Evolutionary conservation across 2,329 filamentous ascomycete genomes (phyloP).

Genomic region (Exophiala xenobiotica): DNA sequence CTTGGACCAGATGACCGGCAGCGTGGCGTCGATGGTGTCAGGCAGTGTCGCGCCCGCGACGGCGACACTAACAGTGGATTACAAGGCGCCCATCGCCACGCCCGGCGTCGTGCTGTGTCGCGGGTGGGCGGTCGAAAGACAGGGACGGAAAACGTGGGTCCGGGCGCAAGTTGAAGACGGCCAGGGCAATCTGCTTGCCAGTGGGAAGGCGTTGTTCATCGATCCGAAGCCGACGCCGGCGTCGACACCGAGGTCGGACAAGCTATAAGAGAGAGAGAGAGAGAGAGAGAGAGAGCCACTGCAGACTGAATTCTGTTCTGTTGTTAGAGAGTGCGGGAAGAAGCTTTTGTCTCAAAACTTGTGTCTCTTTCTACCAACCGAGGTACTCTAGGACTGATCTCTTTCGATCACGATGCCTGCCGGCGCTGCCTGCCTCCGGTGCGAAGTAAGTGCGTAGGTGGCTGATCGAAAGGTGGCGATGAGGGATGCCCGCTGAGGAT

Average conservation of each 20-base stretch:
- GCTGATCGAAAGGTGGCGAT: too few species aligned
- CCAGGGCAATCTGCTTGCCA: constrained; percentile 12
- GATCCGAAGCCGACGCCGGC: background rate
- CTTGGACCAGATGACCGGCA: constrained; percentile 23
- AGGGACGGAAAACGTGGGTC: constrained; percentile 23
- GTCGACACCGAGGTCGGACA: background rate
- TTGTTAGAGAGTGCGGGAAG: too few species aligned
- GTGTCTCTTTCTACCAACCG: too few species aligned
- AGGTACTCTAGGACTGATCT: too few species aligned
- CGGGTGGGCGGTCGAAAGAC: constrained; percentile 15
- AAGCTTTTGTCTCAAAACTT: too few species aligned
- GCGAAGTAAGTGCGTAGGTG: too few species aligned
- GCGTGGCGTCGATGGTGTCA: constrained; percentile 1
- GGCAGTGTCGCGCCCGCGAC: constrained; percentile 17
- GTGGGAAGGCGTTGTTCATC: constrained; percentile 21
- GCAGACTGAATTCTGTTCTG: too few species aligned
- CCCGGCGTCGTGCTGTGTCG: constrained; percentile 20
- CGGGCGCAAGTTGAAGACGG: constrained; percentile 19
- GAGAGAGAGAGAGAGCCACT: too few species aligned
- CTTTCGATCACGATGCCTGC: background rate
- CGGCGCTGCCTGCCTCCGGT: too few species aligned
- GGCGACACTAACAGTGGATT: constrained; percentile 25
- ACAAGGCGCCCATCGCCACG: constrained; percentile 22
- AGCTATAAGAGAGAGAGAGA: too few species aligned
- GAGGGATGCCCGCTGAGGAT: too few species aligned